Evolutionary conservation across 1,139 yeast genomes (phyloP), one percentile per base, ranked within the genome.

Genomic region (Hyphopichia pseudoburtonii): DNA sequence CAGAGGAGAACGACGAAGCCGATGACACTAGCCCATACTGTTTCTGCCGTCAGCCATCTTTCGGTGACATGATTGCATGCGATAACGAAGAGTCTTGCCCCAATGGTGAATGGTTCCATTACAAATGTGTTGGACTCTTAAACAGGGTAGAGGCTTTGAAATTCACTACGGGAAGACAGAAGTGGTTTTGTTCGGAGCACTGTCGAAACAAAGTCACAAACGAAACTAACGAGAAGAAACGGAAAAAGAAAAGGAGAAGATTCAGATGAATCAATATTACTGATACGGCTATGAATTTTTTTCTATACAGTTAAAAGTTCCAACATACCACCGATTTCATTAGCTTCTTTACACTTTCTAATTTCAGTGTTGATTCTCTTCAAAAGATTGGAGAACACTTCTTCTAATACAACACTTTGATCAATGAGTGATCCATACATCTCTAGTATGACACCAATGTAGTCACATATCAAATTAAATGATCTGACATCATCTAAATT

Each of bases 261-360:
- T 25, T 12, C 28, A 25, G 4, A 10, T 10, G 6, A 12, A 10
- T 25, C 11, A n/a, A 17, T 32, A 23, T 14, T 34, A 31, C 28
- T 28, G 29, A 24, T 27, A 33, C 25, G 25, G 30, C 27, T 28
- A 33, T 34, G 39, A 37, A 45, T 42, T 12, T 25, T n/a, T 12
- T 4, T 7, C 44, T 57, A 71, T 32, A 71, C 74, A 37, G 78
- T 79, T 50, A 90, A 71, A 48, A 92, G 64, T 60, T 88, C 94
- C 51, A 92, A 71, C 97, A 92, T 92, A 42, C 98, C 98, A 51
- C 86, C 88, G 35, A 92, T 81, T 56, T 81, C 85, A 59, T 83
- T 85, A 7, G 97, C 96, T 57, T 90, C 96, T 55, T 81, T 80
- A 33, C 96, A 87, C 53, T 84, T 82, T 41, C 71, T 74, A 29